Percentiles rank a stretch among this genome's conserved stretches.
Conservation (phyloP, 2,329 filamentous ascomycete species). For the Pseudocercospora macadamiae region DNA sequence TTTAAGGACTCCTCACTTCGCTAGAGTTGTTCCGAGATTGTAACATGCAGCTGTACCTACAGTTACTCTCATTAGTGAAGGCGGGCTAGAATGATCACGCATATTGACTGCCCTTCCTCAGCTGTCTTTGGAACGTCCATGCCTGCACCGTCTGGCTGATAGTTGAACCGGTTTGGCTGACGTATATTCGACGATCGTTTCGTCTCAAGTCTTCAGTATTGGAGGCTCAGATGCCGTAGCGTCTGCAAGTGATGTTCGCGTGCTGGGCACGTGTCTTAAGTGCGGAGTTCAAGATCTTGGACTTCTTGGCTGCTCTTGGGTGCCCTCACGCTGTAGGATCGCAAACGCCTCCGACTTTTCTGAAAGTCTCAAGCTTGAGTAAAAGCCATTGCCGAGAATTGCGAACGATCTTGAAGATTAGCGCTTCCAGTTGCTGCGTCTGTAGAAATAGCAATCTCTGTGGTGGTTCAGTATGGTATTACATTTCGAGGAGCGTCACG, state of each 20-base stretch:
- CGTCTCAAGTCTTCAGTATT: background rate
- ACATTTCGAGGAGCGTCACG: no score
- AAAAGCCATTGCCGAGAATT: background rate
- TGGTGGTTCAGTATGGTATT: no score
- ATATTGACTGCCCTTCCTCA: no score
- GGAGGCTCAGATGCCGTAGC: conserved; percentile 16
- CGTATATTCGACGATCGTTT: background rate
- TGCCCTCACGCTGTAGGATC: background rate
- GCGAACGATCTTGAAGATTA: background rate
- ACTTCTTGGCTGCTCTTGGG: conserved; percentile 2
- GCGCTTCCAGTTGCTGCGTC: background rate
- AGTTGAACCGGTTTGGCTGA: background rate
- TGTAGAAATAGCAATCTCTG: background rate
- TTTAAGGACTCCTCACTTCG: background rate
- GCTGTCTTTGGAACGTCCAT: no score
- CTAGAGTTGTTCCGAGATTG: background rate
- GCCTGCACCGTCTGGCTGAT: background rate
- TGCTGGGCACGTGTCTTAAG: conserved; percentile 18
- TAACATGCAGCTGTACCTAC: background rate
- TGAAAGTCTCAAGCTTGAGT: background rate
- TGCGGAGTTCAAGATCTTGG: conserved; percentile 16
- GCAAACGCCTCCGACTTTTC: background rate
- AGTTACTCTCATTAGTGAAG: no score
- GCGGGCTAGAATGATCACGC: no score
- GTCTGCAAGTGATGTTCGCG: conserved; percentile 6